Percentiles rank a stretch among this genome's conserved stretches.
Evolutionary conservation across 2,329 filamentous ascomycete genomes (phyloP).

Genomic region (Penicillium sp.): DNA sequence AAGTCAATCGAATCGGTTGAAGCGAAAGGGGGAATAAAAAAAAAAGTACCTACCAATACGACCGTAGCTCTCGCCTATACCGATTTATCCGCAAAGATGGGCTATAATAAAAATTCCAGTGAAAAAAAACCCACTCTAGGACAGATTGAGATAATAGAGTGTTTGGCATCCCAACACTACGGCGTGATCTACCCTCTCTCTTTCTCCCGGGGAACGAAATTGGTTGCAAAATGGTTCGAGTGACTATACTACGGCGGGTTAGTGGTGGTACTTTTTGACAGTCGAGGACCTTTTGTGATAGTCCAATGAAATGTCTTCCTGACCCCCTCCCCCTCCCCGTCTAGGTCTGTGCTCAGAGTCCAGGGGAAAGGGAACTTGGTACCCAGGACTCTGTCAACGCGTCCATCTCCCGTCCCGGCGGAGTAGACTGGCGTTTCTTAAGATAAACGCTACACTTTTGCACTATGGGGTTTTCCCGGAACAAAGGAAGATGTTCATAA

Average conservation of each 20-base stretch:
- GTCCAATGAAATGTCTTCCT: conserved; percentile 1
- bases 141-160: conserved; percentile 15
- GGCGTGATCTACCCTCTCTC: conserved; percentile 7
- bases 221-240: conserved; percentile 16
- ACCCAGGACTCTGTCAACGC: conserved; percentile 21
- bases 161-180: conserved; percentile 4
- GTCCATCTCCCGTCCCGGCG: conserved; percentile 22
- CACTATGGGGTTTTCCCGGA: neutral
- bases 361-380: conserved; percentile 17
- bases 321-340: neutral
- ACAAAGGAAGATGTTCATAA: conserved; percentile 1
- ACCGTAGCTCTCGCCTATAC: neutral
- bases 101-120: neutral
- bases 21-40: neutral
- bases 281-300: conserved; percentile 3
- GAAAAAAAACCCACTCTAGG: conserved; percentile 6
- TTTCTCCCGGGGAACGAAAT: conserved; percentile 2
- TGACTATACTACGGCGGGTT: conserved; percentile 12
- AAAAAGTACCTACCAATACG: neutral
- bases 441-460: neutral
- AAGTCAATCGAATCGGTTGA: neutral
- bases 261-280: conserved; percentile 21
- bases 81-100: neutral
- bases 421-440: conserved; percentile 4
- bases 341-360: conserved; percentile 10